A percentile compares a stretch with the other conserved stretches of the same genome.
Evolutionary conservation across 1,139 yeast species (phyloP).

Genomic region (Kodamaea arcana): DNA sequence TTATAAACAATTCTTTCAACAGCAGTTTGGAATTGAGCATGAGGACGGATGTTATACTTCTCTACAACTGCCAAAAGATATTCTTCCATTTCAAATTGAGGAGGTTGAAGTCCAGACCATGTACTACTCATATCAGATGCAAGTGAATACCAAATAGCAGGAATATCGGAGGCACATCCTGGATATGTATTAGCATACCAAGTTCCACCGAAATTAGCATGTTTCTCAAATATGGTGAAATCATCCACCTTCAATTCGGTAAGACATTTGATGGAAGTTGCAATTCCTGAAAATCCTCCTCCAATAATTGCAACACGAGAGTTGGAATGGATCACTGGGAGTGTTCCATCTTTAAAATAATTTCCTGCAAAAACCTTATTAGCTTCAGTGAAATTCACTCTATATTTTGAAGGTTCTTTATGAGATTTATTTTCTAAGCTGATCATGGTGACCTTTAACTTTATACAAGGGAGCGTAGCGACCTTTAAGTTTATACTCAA

Average conservation of each 20-base stretch:
- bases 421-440: neutral
- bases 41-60: slow-evolving; percentile 28
- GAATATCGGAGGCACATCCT: slow-evolving; percentile 52
- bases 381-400: slow-evolving; percentile 29
- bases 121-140: slow-evolving; percentile 36
- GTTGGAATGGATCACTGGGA: slow-evolving; percentile 20
- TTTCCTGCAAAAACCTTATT: slow-evolving; percentile 19
- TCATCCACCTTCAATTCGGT: slow-evolving; percentile 30
- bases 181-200: slow-evolving; percentile 55
- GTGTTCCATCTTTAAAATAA: slow-evolving; percentile 17
- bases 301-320: slow-evolving; percentile 42
- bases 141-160: slow-evolving; percentile 46
- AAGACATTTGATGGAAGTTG: slow-evolving; percentile 27
- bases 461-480: too few relatives aligned
- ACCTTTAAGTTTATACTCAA: too few relatives aligned
- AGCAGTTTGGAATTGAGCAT: slow-evolving; percentile 21
- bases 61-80: slow-evolving; percentile 39
- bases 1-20: slow-evolving; percentile 28
- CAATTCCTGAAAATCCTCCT: slow-evolving; percentile 48
- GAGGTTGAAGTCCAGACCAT: slow-evolving; percentile 47
- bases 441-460: too few relatives aligned
- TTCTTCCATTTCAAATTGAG: slow-evolving; percentile 46
- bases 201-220: slow-evolving; percentile 48
- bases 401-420: slow-evolving; percentile 27
- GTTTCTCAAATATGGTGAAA: slow-evolving; percentile 41